These are phyloP conservation scores for Neolentinus lepideus DNA, from an alignment of 1,284 basidiomycete species.

Conservation along the genomic window DNA sequence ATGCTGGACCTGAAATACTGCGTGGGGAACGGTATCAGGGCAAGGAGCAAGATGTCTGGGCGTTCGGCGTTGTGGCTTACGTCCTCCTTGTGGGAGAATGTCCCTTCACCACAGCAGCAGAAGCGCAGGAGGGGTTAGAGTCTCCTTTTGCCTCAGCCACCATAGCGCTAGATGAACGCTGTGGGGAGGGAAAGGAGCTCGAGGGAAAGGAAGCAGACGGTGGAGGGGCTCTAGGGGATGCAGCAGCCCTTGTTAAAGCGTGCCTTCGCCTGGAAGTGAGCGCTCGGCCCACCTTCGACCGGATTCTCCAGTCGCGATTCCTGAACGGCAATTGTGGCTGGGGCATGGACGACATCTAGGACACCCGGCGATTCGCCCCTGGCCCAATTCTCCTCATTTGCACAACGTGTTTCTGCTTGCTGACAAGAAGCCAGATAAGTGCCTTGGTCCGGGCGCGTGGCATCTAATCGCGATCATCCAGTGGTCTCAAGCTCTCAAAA, in stretches of 20 bases:
- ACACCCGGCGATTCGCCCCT: neutral
- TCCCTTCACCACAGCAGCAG: slow-evolving; percentile 83
- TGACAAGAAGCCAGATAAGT: slow-evolving; percentile 4
- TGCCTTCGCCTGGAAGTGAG: slow-evolving; percentile 72
- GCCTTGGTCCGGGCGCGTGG: slow-evolving; percentile 1
- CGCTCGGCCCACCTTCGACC: slow-evolving; percentile 77
- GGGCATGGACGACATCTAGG: slow-evolving; percentile 22
- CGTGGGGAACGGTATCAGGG: slow-evolving; percentile 92
- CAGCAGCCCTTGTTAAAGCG: slow-evolving; percentile 69
- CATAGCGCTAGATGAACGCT: slow-evolving; percentile 71
- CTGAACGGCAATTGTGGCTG: slow-evolving; percentile 64
- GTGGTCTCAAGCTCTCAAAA: neutral
- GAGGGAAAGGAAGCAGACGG: slow-evolving; percentile 73
- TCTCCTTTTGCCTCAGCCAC: slow-evolving; percentile 70
- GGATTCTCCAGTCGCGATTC: slow-evolving; percentile 73
- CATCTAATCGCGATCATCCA: neutral
- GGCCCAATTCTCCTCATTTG: neutral
- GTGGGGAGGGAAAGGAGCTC: slow-evolving; percentile 58
- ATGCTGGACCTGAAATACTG: slow-evolving; percentile 95
- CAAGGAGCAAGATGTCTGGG: slow-evolving; percentile 98
- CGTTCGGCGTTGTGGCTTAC: slow-evolving; percentile 95
- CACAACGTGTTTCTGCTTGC: neutral
- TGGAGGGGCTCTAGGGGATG: slow-evolving; percentile 76
- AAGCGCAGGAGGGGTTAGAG: slow-evolving; percentile 73
- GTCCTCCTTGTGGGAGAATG: slow-evolving; percentile 95